Conservation (phyloP, 1,284 basidiomycete genomes). For the Tilletia horrida region DNA sequence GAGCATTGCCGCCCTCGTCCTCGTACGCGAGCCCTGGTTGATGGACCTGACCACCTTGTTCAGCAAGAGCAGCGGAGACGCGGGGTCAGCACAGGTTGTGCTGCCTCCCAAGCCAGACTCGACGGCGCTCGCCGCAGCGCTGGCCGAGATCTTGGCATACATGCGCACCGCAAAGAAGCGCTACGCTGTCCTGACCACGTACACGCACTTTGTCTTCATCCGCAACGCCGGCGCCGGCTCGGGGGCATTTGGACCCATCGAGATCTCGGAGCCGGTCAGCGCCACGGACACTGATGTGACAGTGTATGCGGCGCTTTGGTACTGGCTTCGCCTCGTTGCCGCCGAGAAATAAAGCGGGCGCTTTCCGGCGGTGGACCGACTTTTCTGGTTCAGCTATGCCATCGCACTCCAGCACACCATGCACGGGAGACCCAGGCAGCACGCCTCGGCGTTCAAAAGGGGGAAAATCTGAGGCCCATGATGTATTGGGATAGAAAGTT, state of each 20-base stretch:
- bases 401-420: no score
- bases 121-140: conserved; percentile 6
- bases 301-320: conserved; percentile 19
- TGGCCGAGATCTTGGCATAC: conserved; percentile 18
- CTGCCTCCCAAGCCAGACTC: background rate
- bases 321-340: conserved; percentile 19
- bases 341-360: conserved; percentile 1
- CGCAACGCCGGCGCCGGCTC: background rate
- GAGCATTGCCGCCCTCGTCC: conserved; percentile 20
- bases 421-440: no score
- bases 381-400: no score
- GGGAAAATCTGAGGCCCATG: no score
- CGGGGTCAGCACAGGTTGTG: background rate
- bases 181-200: conserved; percentile 22
- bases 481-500: no score
- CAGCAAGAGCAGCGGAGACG: background rate
- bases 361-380: no score
- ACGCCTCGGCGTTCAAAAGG: no score
- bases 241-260: background rate
- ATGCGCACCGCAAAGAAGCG: conserved; percentile 15
- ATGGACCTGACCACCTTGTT: conserved; percentile 17
- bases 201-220: conserved; percentile 25
- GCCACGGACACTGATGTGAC: conserved; percentile 16
- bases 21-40: conserved; percentile 21
- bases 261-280: conserved; percentile 13